Percentiles rank a stretch among this genome's conserved stretches.
phyloP scores from a whole-genome alignment of 148 eudicot species.

The Tetragonia tetragonoides region DNA sequence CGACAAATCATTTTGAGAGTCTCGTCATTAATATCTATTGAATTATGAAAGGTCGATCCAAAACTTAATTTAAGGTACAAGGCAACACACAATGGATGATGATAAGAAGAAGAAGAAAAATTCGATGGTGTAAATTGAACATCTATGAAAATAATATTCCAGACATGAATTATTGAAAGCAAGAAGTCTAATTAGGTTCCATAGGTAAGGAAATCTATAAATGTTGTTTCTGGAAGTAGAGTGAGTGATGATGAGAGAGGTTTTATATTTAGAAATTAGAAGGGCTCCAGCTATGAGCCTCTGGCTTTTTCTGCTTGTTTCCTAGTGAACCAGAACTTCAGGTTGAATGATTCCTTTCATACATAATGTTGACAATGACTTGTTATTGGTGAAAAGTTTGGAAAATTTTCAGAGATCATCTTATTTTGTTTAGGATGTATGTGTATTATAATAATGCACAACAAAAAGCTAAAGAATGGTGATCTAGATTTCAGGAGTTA shows the following conservation, averaged over 20 bases:
- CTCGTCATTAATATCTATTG: no score
- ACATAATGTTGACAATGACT: conserved; percentile 15
- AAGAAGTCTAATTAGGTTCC: conserved; percentile 2
- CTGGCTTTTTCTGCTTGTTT: conserved; percentile 28
- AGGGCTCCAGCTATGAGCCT: background rate
- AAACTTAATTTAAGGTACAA: no score
- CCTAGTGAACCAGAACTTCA: background rate
- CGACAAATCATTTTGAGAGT: no score
- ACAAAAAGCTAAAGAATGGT: background rate
- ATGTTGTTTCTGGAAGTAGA: conserved; percentile 18
- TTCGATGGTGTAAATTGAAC: no score
- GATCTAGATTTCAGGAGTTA: conserved; percentile 16
- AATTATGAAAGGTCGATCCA: no score
- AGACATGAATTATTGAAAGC: conserved; percentile 22
- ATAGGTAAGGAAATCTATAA: conserved; percentile 17
- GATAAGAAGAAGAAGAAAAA: no score
- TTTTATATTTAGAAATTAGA: background rate
- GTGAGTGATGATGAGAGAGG: background rate
- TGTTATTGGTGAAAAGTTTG: background rate
- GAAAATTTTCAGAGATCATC: background rate
- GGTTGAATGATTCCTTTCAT: conserved; percentile 28
- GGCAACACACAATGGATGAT: no score
- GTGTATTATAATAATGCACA: background rate
- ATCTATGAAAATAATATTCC: background rate
- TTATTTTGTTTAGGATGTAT: no score